Conservation (phyloP, 441 rosid species). For the Adansonia grandidieri region DNA sequence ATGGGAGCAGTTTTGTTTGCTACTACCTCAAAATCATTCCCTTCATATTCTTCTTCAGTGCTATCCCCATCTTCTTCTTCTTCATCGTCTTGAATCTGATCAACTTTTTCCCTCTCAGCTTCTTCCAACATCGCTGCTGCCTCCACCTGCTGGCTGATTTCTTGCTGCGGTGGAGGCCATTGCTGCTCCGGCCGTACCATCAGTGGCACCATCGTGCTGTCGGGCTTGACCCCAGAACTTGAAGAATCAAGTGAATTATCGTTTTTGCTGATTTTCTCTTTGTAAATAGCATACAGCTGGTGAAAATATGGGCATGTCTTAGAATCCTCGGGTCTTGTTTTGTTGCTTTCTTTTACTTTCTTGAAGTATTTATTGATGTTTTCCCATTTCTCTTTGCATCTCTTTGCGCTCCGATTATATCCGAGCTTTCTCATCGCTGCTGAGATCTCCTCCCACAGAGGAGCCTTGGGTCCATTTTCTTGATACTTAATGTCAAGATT, state of each 20-base stretch:
- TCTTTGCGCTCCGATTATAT: slow-evolving; percentile 70
- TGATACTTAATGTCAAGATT: slow-evolving; percentile 65
- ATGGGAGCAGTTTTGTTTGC: slow-evolving; percentile 39
- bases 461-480: slow-evolving; percentile 78
- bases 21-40: slow-evolving; percentile 50
- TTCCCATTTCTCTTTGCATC: slow-evolving; percentile 99
- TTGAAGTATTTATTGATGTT: slow-evolving; percentile 95
- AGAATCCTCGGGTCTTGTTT: slow-evolving; percentile 76
- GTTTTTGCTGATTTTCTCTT: slow-evolving; percentile 28
- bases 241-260: background rate
- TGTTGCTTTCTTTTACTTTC: slow-evolving; percentile 87
- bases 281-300: slow-evolving; percentile 66
- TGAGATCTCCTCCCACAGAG: slow-evolving; percentile 92
- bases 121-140: slow-evolving; percentile 28
- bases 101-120: slow-evolving; percentile 24
- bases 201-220: slow-evolving; percentile 43
- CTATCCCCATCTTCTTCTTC: slow-evolving; percentile 29
- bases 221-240: background rate
- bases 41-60: slow-evolving; percentile 41
- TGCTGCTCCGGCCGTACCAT: slow-evolving; percentile 73
- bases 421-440: slow-evolving; percentile 73
- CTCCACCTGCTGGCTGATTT: background rate
- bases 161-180: slow-evolving; percentile 54
- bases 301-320: slow-evolving; percentile 94
- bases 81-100: slow-evolving; percentile 28